These are phyloP conservation scores for Moniliophthora roreri DNA, from an alignment of 1,284 basidiomycete species.

Conservation along the genomic window DNA sequence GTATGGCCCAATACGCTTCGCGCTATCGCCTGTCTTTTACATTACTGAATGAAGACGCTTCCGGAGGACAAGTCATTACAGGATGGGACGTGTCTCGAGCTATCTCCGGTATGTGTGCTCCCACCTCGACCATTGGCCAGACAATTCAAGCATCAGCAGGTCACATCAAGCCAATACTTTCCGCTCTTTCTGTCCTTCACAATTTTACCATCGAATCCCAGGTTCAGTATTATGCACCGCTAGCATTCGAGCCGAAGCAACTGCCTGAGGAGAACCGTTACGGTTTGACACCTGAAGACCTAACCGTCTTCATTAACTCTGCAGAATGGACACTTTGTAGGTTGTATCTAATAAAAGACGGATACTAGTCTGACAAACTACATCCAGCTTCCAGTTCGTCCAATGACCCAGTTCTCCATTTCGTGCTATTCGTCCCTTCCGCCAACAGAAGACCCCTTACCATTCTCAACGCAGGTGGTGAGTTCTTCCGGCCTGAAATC, in stretches of 20 bases:
- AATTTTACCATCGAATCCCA: conserved; percentile 95
- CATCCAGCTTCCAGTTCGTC: conserved; percentile 74
- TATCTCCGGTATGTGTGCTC: conserved; percentile 54
- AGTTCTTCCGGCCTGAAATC: conserved; percentile 18
- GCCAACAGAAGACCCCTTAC: conserved; percentile 65
- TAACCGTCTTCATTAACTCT: conserved; percentile 92
- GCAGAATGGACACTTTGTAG: conserved; percentile 93
- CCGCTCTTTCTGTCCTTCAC: conserved; percentile 67
- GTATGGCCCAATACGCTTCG: conserved; percentile 73
- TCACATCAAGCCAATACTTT: conserved; percentile 67
- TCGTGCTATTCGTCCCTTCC: conserved; percentile 89
- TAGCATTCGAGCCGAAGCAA: conserved; percentile 73
- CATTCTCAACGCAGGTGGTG: conserved; percentile 64
- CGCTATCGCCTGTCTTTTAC: conserved; percentile 82
- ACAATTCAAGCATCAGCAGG: conserved; percentile 40
- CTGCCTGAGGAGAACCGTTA: conserved; percentile 39
- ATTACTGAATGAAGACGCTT: conserved; percentile 84
- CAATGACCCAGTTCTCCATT: conserved; percentile 91
- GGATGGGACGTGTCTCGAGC: conserved; percentile 75
- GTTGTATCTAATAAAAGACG: conserved; percentile 21
- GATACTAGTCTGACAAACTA: conserved; percentile 7
- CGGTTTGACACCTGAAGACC: conserved; percentile 74
- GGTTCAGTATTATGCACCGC: conserved; percentile 87
- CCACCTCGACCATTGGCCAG: conserved; percentile 13
- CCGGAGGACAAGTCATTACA: conserved; percentile 57